A percentile compares a stretch with the other conserved stretches of the same genome.
Evolutionary conservation across 2,329 filamentous ascomycete genomes (phyloP).

Genomic region (Ophiostoma fasciatum): DNA sequence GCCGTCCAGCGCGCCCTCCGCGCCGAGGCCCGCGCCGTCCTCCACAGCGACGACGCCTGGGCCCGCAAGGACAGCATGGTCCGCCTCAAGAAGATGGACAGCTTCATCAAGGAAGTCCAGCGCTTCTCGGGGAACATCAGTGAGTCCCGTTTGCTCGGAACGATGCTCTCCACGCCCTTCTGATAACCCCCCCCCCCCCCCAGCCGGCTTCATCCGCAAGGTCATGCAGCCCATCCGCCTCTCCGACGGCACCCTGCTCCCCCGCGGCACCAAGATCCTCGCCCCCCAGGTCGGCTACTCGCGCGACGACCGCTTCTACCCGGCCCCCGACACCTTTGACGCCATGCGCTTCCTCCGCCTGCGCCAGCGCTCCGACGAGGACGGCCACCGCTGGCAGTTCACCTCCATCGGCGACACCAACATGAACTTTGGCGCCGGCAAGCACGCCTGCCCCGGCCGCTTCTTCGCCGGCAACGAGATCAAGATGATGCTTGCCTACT

Average conservation of each 20-base stretch:
- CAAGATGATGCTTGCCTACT: slow-evolving; percentile 27
- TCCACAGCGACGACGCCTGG: slow-evolving; percentile 27
- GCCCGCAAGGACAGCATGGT: slow-evolving; percentile 26
- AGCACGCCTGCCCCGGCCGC: slow-evolving; percentile 32
- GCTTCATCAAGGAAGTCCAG: slow-evolving; percentile 31
- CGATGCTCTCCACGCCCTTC: not conserved
- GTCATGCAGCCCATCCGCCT: slow-evolving; percentile 29
- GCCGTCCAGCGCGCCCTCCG: slow-evolving; percentile 33
- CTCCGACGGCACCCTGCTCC: slow-evolving; percentile 29
- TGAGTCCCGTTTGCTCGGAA: slow-evolving; percentile 14
- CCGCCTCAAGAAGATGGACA: slow-evolving; percentile 31
- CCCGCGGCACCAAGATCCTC: slow-evolving; percentile 26
- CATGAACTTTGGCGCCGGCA: slow-evolving; percentile 32
- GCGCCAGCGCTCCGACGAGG: slow-evolving; percentile 23
- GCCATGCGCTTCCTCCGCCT: slow-evolving; percentile 33
- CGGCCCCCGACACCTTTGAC: slow-evolving; percentile 29
- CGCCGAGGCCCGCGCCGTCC: slow-evolving; percentile 29
- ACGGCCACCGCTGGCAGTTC: slow-evolving; percentile 27
- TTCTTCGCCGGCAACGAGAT: slow-evolving; percentile 33
- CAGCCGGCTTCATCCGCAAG: slow-evolving; percentile 30
- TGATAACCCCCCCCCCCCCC: not conserved
- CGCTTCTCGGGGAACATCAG: slow-evolving; percentile 28
- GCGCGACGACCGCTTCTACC: slow-evolving; percentile 25
- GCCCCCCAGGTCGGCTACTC: slow-evolving; percentile 27
- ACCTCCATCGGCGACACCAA: slow-evolving; percentile 26